Base-by-base conservation (phyloP, 805 yeast species). In the Yarrowia sp. region DNA sequence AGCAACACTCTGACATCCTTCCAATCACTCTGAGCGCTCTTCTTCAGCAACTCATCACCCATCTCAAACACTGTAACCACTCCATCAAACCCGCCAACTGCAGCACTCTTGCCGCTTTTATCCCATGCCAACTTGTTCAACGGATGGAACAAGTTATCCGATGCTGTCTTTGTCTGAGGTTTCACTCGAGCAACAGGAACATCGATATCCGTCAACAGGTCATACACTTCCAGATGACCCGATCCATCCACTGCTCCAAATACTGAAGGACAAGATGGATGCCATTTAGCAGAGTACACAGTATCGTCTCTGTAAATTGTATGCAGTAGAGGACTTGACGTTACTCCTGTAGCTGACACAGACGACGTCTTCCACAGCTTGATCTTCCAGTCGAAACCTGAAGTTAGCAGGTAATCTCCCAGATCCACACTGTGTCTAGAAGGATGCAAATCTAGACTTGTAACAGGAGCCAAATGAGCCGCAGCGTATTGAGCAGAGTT, bases 151-250 rank as follows among this genome's bases (percentile, higher is more conserved):
- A 65, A 42, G 18, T 42, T 42, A 13, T 35, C 48, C 33, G 39
- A 17, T 7, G 67, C 14, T 1, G 45, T 38, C 47, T 55, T 55
- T n/a, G 33, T 22, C 33, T 38, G 45, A 1, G 74, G 72, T 17
- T 51, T 53, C 33, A 65, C 65, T 10, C 71, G 61, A 1, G 70
- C 68, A 13, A 72, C 45, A 1, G 79, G 74, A 13, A 67, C 68
- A 15, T 74, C 76, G 15, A 70, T 64, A 44, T 72, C 76, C 28
- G 68, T 67, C 7, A 39, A 50, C 15, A 80, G 65, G 67, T 80
- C 76, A 81, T 81, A 80, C 36, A 80, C 65, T 61, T 76, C 76
- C 38, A 78, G 60, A 33, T 64, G 55, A 1, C 80, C 79, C 3
- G 70, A 62, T 3, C 75, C 72, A 35, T 73, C 77, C 9, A 74